Evolutionary conservation across 1,284 basidiomycete species (phyloP).

Genomic region (Leccinum holopus): DNA sequence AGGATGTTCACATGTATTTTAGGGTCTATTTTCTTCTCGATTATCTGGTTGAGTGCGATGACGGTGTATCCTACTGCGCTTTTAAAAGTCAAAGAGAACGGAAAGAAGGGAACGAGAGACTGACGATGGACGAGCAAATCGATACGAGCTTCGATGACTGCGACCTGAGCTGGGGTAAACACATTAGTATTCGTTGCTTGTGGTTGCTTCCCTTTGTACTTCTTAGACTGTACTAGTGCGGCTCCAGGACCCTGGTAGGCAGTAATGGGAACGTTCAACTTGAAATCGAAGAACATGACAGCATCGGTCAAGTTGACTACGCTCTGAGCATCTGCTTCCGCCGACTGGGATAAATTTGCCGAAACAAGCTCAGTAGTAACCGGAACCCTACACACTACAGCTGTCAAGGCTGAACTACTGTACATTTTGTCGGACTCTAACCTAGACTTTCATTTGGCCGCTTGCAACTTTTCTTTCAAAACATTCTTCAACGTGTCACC

Average conservation of each 20-base stretch:
- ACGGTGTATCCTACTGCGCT: conserved; percentile 76
- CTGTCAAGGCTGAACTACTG: neutral
- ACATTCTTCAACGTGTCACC: conserved; percentile 87
- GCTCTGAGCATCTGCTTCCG: neutral
- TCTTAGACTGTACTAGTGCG: conserved; percentile 39
- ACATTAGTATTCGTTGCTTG: conserved; percentile 20
- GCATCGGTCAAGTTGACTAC: neutral
- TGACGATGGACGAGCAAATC: conserved; percentile 56
- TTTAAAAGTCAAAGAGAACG: conserved; percentile 16
- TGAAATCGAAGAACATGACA: conserved; percentile 54
- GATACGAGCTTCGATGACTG: conserved; percentile 46
- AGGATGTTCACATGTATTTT: conserved; percentile 65
- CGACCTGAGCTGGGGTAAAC: conserved; percentile 45
- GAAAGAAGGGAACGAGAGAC: conserved; percentile 7
- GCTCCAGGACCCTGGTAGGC: conserved; percentile 23
- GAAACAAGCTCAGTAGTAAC: neutral
- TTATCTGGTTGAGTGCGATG: conserved; percentile 67
- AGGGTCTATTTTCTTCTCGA: conserved; percentile 65
- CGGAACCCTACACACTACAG: too few species aligned
- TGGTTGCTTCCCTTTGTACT: conserved; percentile 49
- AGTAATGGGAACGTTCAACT: conserved; percentile 50
- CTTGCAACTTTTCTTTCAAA: conserved; percentile 74
- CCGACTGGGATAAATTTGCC: neutral
- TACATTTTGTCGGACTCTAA: neutral
- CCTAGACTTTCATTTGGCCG: conserved; percentile 5